Base-by-base conservation (phyloP, 73 alveolate genomes). In the Paramecium pentaurelia region DNA sequence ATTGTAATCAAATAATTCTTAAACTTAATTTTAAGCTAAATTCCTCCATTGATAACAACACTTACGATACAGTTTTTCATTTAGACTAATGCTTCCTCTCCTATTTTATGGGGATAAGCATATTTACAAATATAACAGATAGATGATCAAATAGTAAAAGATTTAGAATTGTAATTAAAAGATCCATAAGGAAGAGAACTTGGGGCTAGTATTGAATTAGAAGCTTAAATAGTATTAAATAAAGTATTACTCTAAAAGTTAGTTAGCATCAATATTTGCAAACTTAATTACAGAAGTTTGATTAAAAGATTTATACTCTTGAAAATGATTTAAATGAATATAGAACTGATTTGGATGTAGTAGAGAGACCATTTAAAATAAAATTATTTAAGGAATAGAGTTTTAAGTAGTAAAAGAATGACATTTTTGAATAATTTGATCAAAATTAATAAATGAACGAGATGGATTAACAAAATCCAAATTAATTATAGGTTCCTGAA, bases 151-250 rank as follows among this genome's bases (percentile, higher is more conserved):
- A 9, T 9, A 1, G 16, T 37, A 9, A 75, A 75, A 4, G 27
- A 36, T 7, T 12, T 75, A 32, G 64, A 36, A 22, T 18, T 75
- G 18, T 10, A 54, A 32, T 28, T 75, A 1, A 75, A 75, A n/a
- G 88, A 75, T 75, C 44, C 4, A 32, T 54, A 32, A 22, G 88
- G 88, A 6, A 36, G 88, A 75, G 88, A 75, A 75, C 30, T 75
- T 32, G 59, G 64, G n/a, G 20, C 88, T 36, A 20, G n/a, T 8
- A 40, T 75, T 32, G 40, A 75, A 16, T 36, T 75, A 18, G 88
- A 75, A 37, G 88, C 88, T 2, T 37, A 36, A 18, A 75, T 75
- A 22, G 64, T 75, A 18, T 10, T 75, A 32, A 75, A 75, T 75
- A 75, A 75, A 32, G 86, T 70, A 70, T 32, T 8, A 22, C 34